Evolutionary conservation across 1,139 yeast species (phyloP).

Genomic region (Scheffersomyces segobiensis): DNA sequence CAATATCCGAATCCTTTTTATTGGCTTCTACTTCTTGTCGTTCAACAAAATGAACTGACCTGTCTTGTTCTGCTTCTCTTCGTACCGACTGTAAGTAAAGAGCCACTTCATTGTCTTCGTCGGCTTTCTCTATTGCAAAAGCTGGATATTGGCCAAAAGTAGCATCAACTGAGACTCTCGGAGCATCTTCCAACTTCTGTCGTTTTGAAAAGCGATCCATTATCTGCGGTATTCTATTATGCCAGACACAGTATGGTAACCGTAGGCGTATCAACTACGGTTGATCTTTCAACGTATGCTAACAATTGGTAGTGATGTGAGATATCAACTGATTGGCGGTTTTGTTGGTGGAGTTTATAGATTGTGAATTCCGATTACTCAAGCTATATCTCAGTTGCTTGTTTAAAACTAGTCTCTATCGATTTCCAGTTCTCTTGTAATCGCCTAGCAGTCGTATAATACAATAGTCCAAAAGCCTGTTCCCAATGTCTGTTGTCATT

Average conservation of each 20-base stretch:
- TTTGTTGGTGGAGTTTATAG: too few relatives aligned
- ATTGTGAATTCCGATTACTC: background rate
- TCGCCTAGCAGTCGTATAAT: background rate
- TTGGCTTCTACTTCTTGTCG: constrained; percentile 3
- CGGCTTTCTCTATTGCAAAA: constrained; percentile 16
- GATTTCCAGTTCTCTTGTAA: background rate
- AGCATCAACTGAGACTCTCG: constrained; percentile 6
- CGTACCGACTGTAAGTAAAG: constrained; percentile 30
- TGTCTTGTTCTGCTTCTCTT: constrained; percentile 30
- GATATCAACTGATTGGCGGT: background rate
- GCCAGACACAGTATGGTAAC: too few relatives aligned
- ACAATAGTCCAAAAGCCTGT: background rate
- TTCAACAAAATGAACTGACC: constrained; percentile 15
- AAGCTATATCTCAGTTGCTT: background rate
- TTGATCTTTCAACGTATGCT: too few relatives aligned
- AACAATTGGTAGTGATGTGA: background rate
- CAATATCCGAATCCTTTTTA: constrained; percentile 1
- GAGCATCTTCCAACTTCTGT: background rate
- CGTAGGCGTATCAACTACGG: too few relatives aligned
- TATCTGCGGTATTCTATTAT: background rate
- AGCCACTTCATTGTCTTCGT: constrained; percentile 19
- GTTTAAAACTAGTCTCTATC: background rate
- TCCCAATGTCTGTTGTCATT: background rate
- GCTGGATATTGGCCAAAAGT: constrained; percentile 27
- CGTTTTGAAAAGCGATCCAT: background rate